Evolutionary conservation across 1,139 yeast genomes (phyloP), one percentile per base, ranked within the genome.

Genomic region (Keqinozyma sinolaborantium): DNA sequence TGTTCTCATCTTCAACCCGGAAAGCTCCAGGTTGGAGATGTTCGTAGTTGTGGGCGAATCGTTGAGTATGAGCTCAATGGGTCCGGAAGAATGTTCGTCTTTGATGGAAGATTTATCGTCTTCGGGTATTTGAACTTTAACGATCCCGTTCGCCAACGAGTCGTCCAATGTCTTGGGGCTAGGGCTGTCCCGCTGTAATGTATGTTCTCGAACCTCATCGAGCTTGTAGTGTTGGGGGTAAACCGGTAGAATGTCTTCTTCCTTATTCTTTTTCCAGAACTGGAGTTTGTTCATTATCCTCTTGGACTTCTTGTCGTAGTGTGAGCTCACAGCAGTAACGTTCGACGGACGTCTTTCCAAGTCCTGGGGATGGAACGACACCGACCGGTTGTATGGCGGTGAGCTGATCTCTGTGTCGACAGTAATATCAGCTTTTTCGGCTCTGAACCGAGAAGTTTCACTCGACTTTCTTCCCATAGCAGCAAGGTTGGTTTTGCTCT

Each of bases 221-320:
- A n/a, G 7, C 25, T 11, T 23, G 7, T 6, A 10, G 7, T 7
- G 6, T 7, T 6, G 10, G 11, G 25, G 11, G 12, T 23, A 5
- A 9, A 6, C 12, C 12, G 11, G 13, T 23, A 15, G 23, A 7
- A 18, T 7, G 10, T 18, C 21, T 18, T 18, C 21, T 7, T 34
- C 42, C 16, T 33, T 37, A 21, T 32, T 44, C 28, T 50, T 55
- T 33, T 63, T 69, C 75, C 75, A 69, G 46, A 69, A 69, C 45
- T 62, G 70, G 14, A 69, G 52, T 38, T 56, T 64, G 31, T 53
- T 56, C 16, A 66, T 42, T 14, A 69, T 41, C 30, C 54, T 58
- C 10, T 46, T 50, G 28, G 56, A 53, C 31, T 45, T 50, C 26
- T 13, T 34, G 16, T 27, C 47, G 29, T 29, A 42, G 33, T 32